Evolutionary conservation across 331 rosid genomes (phyloP), one percentile per base, ranked within the genome.

Genomic region (Phaseolus coccineus): DNA sequence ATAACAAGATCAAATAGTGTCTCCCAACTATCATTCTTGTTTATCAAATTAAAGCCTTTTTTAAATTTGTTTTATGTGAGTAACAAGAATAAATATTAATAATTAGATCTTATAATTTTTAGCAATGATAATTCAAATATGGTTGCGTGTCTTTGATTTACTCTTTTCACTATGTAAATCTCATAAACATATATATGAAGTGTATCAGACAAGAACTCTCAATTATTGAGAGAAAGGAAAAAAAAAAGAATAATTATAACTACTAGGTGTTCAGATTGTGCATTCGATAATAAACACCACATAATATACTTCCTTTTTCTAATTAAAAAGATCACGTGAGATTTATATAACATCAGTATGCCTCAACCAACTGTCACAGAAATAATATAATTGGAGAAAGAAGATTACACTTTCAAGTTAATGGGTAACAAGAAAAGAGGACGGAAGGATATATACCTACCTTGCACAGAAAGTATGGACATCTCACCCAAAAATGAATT

Each of bases 371-470:
- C 44, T 53, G 28, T 14, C 55, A 66, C 22, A 8, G 39, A 46
- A 74, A 58, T 71, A 76, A 56, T 73, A 76, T 44, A 47, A 15
- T 4, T 44, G 77, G 46, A 19, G 52, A 24, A 73, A 78, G 64
- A 55, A 58, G 47, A 74, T 66, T 48, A 71, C 73, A 77, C 56
- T 69, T 67, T 77, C 47, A 74, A 31, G 62, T 72, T 74, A 74
- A 68, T 13, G 59, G 63, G 44, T 59, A 75, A 53, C 62, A 47
- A 52, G n/a, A 61, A 77, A 19, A 47, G 56, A 73, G 59, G 61
- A 83, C 78, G 28, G 53, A 58, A 80, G 71, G 73, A 71, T 86
- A 62, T 73, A 66, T 73, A 69, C 82, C 83, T 71, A 35, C 6
- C 39, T 19, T 73, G 79, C 57, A 52, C 50, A 44, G 37, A 69